A percentile compares a stretch with the other conserved stretches of the same genome.
Conservation (phyloP, 208 protist genomes). For the Acanthamoeba sp. region DNA sequence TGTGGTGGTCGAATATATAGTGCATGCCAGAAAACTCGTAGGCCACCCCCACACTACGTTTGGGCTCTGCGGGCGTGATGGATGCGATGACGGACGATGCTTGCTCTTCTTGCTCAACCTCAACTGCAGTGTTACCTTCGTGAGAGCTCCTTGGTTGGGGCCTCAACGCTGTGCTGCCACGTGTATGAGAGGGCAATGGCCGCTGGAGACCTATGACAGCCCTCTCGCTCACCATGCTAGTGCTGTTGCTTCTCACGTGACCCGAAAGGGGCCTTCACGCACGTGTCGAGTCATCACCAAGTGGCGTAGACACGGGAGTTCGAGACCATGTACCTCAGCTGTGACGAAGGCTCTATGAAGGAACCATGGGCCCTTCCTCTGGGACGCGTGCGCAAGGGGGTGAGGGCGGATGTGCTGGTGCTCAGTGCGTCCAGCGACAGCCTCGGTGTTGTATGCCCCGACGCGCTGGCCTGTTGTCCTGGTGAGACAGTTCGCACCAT, state of each 20-base stretch:
- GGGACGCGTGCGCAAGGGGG: neutral
- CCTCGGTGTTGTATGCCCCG: neutral
- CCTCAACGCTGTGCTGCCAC: no score
- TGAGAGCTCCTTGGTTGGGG: neutral
- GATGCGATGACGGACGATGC: neutral
- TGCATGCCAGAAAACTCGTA: constrained; percentile 76
- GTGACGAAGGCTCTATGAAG: neutral
- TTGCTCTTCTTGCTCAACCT: no score
- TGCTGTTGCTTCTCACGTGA: neutral
- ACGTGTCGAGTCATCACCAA: no score
- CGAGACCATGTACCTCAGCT: neutral
- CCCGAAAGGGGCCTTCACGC: neutral
- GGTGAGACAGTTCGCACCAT: no score
- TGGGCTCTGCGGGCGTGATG: neutral
- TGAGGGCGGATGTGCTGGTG: neutral
- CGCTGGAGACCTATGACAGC: neutral
- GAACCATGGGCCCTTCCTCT: neutral
- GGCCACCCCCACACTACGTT: neutral
- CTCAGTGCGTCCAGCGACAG: neutral
- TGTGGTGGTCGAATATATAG: constrained; percentile 67
- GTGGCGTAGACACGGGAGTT: no score
- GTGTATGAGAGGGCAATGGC: neutral
- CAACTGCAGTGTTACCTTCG: no score
- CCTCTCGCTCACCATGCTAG: neutral
- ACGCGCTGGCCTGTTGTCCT: neutral